Evolutionary conservation across 208 protist species (phyloP), one percentile per base, ranked within the genome.

Genomic region (Acanthamoeba healyi): DNA sequence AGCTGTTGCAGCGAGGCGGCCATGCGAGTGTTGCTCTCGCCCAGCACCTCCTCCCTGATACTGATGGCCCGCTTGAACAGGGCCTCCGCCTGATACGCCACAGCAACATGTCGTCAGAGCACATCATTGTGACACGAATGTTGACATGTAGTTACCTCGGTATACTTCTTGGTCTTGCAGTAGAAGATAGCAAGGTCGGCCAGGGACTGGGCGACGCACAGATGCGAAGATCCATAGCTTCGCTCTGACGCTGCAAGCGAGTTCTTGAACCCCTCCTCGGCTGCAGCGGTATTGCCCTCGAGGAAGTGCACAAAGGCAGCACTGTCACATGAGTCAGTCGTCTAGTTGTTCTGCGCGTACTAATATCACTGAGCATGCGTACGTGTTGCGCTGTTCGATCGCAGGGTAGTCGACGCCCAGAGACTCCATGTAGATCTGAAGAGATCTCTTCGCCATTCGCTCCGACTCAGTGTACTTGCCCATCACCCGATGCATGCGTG

Each of bases 401-500:
- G 89, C 89, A 26, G 89, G 84, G 22, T 91, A 70, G 42, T 91
- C 84, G 56, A 72, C 84, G 10, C 84, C 84, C 19, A 91, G 84
- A 65, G 46, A 65, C 40, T 91, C 56, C 84, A 91, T 94, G 46
- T 94, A 94, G 38, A 94, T 94, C 24, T 77, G 44, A 15, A 94
- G 70, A 6, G 89, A 94, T 46, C 70, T 10, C 70, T 94, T 79
- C 26, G 72, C 67, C 63, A 94, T 29, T 19, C 56, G 32, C 51
- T 94, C 89, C 51, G 89, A 54, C 24, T 94, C 89, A 44, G 51
- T 32, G 51, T 94, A 94, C 32, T 94, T 94, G 49, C 67, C 89
- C 46, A 84, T 38, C 49, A 67, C 72, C n/a, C 70, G 44, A 14
- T 84, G 26, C 46, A 94, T 32, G 12, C 72, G 89, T 29, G 67